phyloP scores from a whole-genome alignment of 1,284 basidiomycete species.

The Hemileia vastatrix region DNA sequence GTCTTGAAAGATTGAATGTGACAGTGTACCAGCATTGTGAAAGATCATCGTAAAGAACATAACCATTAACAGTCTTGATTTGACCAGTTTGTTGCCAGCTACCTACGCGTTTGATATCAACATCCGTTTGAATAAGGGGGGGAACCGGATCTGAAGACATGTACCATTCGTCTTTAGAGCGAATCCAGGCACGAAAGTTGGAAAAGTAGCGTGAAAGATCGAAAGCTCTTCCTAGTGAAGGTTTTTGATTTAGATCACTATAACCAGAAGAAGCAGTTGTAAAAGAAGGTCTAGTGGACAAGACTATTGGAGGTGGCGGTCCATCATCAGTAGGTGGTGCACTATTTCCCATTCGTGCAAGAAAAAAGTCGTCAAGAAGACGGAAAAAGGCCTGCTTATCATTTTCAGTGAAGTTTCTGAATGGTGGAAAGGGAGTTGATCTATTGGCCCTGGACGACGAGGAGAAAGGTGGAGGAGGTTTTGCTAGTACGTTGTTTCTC shows the following conservation, averaged over 20 bases:
- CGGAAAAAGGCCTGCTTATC: slow-evolving; percentile 17
- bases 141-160: slow-evolving; percentile 7
- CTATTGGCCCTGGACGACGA: background rate
- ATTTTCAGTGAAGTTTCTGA: background rate
- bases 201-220: slow-evolving; percentile 2
- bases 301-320: slow-evolving; percentile 4
- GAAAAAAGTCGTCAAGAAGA: slow-evolving; percentile 18
- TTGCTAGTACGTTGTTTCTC: background rate
- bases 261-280: background rate
- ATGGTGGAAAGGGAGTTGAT: background rate
- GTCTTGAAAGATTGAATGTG: slow-evolving; percentile 32
- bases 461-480: background rate
- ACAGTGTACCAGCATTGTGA: slow-evolving; percentile 51
- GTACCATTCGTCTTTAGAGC: slow-evolving; percentile 12
- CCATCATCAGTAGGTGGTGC: background rate
- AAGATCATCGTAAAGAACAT: slow-evolving; percentile 50
- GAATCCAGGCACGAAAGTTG: background rate
- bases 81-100: slow-evolving; percentile 30
- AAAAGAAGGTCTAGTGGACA: slow-evolving; percentile 4
- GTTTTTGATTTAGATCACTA: background rate
- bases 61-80: slow-evolving; percentile 44
- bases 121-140: background rate
- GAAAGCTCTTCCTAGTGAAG: background rate
- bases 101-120: slow-evolving; percentile 13
- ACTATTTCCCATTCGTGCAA: background rate